Evolutionary conservation across 2,329 filamentous ascomycete species (phyloP).

Genomic region (Talaromyces piceae): DNA sequence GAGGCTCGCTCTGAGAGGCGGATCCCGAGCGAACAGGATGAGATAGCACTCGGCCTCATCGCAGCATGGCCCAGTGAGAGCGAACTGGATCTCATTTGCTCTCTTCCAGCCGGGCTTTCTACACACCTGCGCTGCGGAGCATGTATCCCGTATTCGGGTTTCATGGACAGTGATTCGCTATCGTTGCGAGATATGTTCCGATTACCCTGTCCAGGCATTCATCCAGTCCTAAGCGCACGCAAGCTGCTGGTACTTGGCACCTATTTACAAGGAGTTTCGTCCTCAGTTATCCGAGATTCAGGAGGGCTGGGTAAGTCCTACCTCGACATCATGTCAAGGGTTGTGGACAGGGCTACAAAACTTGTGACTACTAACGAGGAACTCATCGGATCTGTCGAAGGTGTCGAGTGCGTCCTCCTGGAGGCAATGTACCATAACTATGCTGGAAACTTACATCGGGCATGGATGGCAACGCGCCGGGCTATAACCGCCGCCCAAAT

Average conservation of each 20-base stretch:
- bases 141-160: slow-evolving; percentile 19
- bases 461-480: slow-evolving; percentile 33
- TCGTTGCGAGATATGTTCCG: slow-evolving; percentile 27
- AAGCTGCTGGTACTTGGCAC: slow-evolving; percentile 42
- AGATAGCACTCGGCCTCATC: slow-evolving; percentile 24
- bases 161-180: neutral
- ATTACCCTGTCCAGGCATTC: slow-evolving; percentile 31
- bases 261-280: slow-evolving; percentile 43
- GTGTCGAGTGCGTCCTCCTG: slow-evolving; percentile 38
- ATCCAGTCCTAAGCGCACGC: slow-evolving; percentile 45
- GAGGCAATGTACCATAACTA: slow-evolving; percentile 35
- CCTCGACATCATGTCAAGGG: slow-evolving; percentile 19
- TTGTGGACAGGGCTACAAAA: slow-evolving; percentile 22
- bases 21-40: slow-evolving; percentile 10
- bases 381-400: slow-evolving; percentile 32
- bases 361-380: slow-evolving; percentile 35
- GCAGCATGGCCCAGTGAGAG: slow-evolving; percentile 33
- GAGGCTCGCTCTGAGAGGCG: neutral
- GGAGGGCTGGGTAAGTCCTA: slow-evolving; percentile 15
- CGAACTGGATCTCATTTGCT: slow-evolving; percentile 34
- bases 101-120: slow-evolving; percentile 24
- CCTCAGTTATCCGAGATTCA: slow-evolving; percentile 18
- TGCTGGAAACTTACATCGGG: slow-evolving; percentile 34
- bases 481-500: slow-evolving; percentile 36
- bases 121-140: slow-evolving; percentile 28